phyloP scores from a whole-genome alignment of 352 stramenopile species.

The Globisporangium cederbergense region DNA sequence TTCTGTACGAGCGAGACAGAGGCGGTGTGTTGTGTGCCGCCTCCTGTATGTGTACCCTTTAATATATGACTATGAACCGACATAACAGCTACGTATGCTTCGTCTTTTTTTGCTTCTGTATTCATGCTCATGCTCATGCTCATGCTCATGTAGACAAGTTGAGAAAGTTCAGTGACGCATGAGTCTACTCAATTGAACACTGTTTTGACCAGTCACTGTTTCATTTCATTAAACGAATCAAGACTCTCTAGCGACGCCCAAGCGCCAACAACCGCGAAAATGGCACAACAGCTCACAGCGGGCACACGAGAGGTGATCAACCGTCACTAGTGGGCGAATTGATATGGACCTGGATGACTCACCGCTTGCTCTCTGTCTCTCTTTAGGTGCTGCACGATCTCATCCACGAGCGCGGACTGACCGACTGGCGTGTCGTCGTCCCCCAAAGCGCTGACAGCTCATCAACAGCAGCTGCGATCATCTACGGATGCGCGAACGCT shows the following conservation, averaged over 20 bases:
- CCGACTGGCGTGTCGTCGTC: slow-evolving; percentile 29
- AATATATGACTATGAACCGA: no score
- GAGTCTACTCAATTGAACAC: no score
- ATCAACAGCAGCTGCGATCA: slow-evolving; percentile 13
- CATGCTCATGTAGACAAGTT: no score
- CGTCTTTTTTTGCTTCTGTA: no score
- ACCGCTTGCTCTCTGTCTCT: neutral
- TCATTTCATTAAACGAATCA: no score
- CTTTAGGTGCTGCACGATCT: slow-evolving; percentile 51
- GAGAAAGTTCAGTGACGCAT: no score
- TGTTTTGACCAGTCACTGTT: neutral
- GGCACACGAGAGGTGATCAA: slow-evolving; percentile 6
- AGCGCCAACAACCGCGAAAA: neutral
- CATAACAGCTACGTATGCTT: no score
- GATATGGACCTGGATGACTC: neutral
- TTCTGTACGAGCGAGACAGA: neutral
- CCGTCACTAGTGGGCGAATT: neutral
- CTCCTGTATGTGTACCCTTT: no score
- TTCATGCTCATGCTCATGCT: no score
- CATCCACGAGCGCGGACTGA: slow-evolving; percentile 30
- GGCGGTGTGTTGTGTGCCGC: neutral
- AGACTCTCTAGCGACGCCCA: neutral
- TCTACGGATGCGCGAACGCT: slow-evolving; percentile 29
- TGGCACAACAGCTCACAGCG: slow-evolving; percentile 1
- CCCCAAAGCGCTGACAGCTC: neutral